Base-by-base conservation (phyloP, 2,329 filamentous ascomycete species). In the Basipetospora chlamydospora region DNA sequence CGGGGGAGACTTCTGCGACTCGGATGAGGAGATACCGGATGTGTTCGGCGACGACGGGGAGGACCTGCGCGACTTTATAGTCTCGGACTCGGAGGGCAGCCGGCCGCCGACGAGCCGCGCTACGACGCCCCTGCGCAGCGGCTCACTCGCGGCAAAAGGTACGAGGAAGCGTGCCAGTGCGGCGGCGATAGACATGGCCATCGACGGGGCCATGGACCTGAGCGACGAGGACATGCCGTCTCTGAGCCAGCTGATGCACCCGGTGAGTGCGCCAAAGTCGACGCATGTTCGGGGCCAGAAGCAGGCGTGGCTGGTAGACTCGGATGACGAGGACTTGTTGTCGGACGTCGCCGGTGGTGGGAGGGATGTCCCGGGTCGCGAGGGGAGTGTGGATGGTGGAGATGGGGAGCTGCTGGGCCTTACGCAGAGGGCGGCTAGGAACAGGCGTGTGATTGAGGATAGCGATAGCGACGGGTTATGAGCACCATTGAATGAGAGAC, bases 1-100 rank as follows among this genome's bases (percentile, higher is more conserved):
- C n/a, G 41, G 29, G 18, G 39, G 40, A 28, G 42, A 44, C 30
- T 33, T 38, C 21, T 42, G 31, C 22, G 28, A 42, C 11, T 42
- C 42, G 8, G 42, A 41, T 5, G 29, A 38, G 28, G 29, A 32
- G 15, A 38, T 38, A 17, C 20, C 21, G 6, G 28, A 23, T 15
- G 20, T 23, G 7, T 18, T 29, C 26, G 33, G 34, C 15, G 42
- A 44, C 31, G 34, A 39, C 23, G 42, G 40, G 10, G 39, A 41
- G 4, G 42, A 44, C 33, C 23, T 44, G 9, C 34, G 22, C 9
- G 41, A 35, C 9, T 29, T 37, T 9, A 37, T 29, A 9, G 36
- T 35, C 7, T 35, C 39, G 2, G 39, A 45, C 6, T 26, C 23
- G 12, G 33, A 35, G 20, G 35, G 32, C 16, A 32, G 15, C 13